Conservation (phyloP, 2,329 filamentous ascomycete genomes). For the Ophiostoma australiae region DNA sequence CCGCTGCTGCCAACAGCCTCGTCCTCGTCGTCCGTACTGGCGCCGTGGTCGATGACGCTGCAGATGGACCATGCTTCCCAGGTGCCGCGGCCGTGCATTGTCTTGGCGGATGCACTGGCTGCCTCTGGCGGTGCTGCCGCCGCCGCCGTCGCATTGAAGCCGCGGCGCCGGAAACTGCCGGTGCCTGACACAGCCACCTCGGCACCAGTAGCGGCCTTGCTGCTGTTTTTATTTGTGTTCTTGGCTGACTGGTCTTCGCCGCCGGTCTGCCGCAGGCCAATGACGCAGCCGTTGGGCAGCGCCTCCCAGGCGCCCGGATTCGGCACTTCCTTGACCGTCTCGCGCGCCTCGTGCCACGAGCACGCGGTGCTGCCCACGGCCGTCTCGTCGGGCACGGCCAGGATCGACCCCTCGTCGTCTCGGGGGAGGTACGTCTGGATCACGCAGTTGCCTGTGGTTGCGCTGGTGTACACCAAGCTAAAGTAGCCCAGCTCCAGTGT, state of each 20-base stretch:
- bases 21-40: constrained; percentile 33
- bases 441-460: constrained; percentile 56
- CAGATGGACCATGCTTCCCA: constrained; percentile 56
- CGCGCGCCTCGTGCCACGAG: constrained; percentile 48
- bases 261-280: constrained; percentile 51
- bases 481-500: constrained; percentile 47
- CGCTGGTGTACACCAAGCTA: constrained; percentile 59
- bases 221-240: constrained; percentile 16
- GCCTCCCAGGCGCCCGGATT: constrained; percentile 63
- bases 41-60: constrained; percentile 41
- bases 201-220: constrained; percentile 25
- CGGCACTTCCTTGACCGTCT: constrained; percentile 50
- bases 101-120: background rate
- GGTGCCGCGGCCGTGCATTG: background rate
- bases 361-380: constrained; percentile 42
- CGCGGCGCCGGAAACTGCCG: background rate
- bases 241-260: background rate
- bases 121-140: background rate
- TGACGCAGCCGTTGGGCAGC: constrained; percentile 54
- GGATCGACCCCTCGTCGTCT: constrained; percentile 33
- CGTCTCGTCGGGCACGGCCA: constrained; percentile 29
- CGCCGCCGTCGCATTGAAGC: background rate
- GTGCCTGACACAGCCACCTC: background rate
- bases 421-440: constrained; percentile 59
- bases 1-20: constrained; percentile 40